Base-by-base conservation (phyloP, 169 alveolate genomes). In the Plasmodium vivax region DNA sequence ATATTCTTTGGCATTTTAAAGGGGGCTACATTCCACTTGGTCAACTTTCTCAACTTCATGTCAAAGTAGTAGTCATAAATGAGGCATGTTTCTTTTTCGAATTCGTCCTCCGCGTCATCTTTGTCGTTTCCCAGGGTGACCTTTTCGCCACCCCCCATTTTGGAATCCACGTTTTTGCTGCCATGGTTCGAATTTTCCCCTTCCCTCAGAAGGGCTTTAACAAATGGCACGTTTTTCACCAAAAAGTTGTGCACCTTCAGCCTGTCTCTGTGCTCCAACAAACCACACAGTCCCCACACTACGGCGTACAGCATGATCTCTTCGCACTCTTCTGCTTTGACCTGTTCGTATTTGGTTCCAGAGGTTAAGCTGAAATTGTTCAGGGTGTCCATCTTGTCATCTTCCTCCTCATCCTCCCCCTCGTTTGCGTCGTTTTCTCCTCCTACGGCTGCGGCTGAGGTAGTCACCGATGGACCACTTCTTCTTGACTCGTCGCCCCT, bases 11-110 rank as follows among this genome's bases (percentile, higher is more conserved):
- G 98, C 41, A 97, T 96, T 30, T 88, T 94, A 98, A 98, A 98
- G 47, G 95, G 97, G 88, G 97, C 98, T 56, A 99, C 98, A 81
- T 85, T 94, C 98, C 99, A 98, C 62, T 97, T 95, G 47, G 94
- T 96, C 98, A 98, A 97, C 62, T 82, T 92, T 54, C 79, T 81
- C 23, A 82, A 45, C 85, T 96, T 96, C 83, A 96, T 97, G 82
- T 92, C 95, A 58, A 92, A 92, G 79, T 92, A 92, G 47, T 68
- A 92, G 38, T 92, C 95, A 71, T 92, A 92, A 32, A 92, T 92
- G n/a, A 92, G 72, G 47, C 95, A 82, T 27, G 96, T 96, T 68
- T 92, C 95, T 7, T 90, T 82, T 58, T 94, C 96, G 71, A 98
- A 96, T 75, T 95, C 97, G 90, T 96, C 98, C 85, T 98, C 99